Evolutionary conservation across 2,329 filamentous ascomycete species (phyloP), one percentile per base, ranked within the genome.

Genomic region (Aspergillus niger): DNA sequence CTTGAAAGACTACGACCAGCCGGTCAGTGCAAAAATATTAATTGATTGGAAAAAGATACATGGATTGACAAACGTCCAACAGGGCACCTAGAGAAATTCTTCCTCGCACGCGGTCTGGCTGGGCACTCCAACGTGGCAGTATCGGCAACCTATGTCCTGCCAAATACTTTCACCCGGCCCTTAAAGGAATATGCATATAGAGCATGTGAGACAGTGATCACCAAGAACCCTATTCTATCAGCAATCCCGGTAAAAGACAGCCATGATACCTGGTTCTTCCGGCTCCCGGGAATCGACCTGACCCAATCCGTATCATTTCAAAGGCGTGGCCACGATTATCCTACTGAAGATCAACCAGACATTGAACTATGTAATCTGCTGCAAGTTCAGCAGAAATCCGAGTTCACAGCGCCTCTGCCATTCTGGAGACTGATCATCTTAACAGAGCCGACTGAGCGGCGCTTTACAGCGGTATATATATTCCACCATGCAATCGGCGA

Each of bases 401-500:
- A 73, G 2, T 80, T 77, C 64, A 71, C 72, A 22, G 64, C 72
- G 1, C 69, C 69, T 2, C 49, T 71, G n/a, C 77, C 80, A 1
- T 78, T 77, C 61, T 83, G 81, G 81, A 76, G 79, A 20, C 67
- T 83, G 2, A 63, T 76, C 17, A 64, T 83, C 22, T 58, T 81
- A 8, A 65, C 69, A n/a, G 39, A 65, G 15, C 63, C 61, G 8
- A 58, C 67, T 36, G n/a, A 63, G 2, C 65, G 56, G 3, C 63
- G 60, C 2, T 82, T 83, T 60, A 80, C 78, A 0, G 78, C 76
- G 2, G 68, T 69, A 2, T 83, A 81, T 68, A 70, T 82, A 10
- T 81, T 74, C 61, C 81, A 84, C 57, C 81, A 83, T 69, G 78
- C 76, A 2, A 71, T 83, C 51, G 77, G 76, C 1, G 81, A 84